phyloP scores from a whole-genome alignment of 306 rosid genomes.

The Prunus mira region DNA sequence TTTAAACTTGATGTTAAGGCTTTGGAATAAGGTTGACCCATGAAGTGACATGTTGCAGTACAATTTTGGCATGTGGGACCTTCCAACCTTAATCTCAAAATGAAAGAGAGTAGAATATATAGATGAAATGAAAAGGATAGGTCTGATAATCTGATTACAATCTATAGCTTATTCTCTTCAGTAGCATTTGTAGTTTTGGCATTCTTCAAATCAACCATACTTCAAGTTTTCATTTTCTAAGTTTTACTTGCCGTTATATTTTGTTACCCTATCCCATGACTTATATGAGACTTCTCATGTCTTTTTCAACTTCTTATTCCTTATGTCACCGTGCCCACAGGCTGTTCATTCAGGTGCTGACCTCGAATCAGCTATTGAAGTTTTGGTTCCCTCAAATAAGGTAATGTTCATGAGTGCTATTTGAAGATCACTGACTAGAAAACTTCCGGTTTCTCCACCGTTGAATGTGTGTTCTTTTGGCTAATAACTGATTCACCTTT shows the following conservation, averaged over 20 bases:
- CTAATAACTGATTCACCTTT: neutral
- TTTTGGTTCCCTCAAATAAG: constrained; percentile 28
- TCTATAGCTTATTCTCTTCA: neutral
- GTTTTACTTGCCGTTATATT: neutral
- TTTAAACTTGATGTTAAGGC: neutral
- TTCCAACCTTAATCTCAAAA: neutral
- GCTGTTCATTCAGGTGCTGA: constrained; percentile 39
- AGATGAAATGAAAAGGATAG: neutral
- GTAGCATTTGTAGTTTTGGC: neutral
- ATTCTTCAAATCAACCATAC: neutral
- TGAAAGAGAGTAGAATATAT: neutral
- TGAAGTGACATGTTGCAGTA: neutral
- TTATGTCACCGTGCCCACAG: constrained; percentile 16
- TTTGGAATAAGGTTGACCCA: neutral
- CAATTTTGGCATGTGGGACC: neutral
- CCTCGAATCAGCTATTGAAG: constrained; percentile 31
- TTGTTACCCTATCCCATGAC: neutral
- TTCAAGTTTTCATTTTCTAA: neutral
- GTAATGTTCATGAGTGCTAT: constrained; percentile 13
- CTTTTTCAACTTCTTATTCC: neutral
- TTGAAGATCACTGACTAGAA: neutral
- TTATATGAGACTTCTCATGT: neutral
- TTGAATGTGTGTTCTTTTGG: neutral
- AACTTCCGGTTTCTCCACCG: neutral
- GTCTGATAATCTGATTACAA: neutral